Evolutionary conservation across 768 basidiomycete genomes (phyloP), one percentile per base, ranked within the genome.

Genomic region (Suillus decipiens): DNA sequence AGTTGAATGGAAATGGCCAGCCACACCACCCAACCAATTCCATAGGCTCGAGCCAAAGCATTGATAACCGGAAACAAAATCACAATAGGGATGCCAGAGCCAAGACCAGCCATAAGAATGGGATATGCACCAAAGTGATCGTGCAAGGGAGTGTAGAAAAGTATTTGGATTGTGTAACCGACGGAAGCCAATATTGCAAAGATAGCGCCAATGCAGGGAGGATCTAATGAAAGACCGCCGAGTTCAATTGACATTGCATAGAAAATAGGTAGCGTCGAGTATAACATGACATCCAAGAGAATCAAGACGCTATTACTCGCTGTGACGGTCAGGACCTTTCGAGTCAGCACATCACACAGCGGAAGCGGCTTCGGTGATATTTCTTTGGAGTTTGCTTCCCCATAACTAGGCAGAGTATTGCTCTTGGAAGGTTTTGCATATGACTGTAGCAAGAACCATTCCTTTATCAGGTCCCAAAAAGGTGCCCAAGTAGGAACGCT

Each of bases 111-210:
- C 28, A 70, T 67, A 36, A 77, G 71, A 7, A 80, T 31, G 15
- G 31, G 65, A 63, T 73, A 73, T 19, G 87, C 81, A 3, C 91
- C 91, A 60, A 81, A 83, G 9, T 76, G 74, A 43, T 84, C 80
- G 60, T 87, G 79, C 28, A 88, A 74, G 39, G 69, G 73, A 24
- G 87, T 80, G 67, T 90, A 92, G 76, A 84, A 85, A 57, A 86
- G 76, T n/a, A 85, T 76, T 71, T 90, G 87, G 66, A 89, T 76
- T 14, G 83, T 4, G 2, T 88, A 77, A 5, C 67, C 63, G 0
- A 61, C 56, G 12, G 75, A 47, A 3, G 77, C 78, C 41, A 67
- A 59, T 15, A 64, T 31, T 0, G 69, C 68, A 36, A 77, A 43
- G 28, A 71, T 66, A 24, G 22, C 50, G 10, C 77, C 77, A 31